These are phyloP conservation scores for Fusarium penzigii DNA, from an alignment of 2,329 filamentous ascomycete species.

Conservation along the genomic window DNA sequence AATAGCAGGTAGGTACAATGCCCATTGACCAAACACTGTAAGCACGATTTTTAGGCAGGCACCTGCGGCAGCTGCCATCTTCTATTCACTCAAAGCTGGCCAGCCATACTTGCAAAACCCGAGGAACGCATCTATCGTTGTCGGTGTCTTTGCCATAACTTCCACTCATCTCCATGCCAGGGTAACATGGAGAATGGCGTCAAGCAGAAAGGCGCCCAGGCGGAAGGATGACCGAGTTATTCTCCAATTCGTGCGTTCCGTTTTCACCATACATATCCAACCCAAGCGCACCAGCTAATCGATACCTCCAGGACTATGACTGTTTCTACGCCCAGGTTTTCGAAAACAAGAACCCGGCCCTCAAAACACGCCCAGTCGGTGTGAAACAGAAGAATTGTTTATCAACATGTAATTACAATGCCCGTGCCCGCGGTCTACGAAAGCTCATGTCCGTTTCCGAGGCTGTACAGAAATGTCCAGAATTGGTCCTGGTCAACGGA, in stretches of 20 bases:
- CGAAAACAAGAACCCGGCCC: constrained; percentile 73
- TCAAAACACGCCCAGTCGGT: constrained; percentile 75
- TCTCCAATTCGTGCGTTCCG: constrained; percentile 72
- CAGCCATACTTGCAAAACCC: no score
- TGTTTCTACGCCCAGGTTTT: constrained; percentile 95
- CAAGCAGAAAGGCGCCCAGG: constrained; percentile 37
- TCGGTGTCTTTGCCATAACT: constrained; percentile 1
- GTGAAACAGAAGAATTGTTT: constrained; percentile 93
- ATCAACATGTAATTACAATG: constrained; percentile 93
- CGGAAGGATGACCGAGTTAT: constrained; percentile 68
- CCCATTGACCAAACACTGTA: no score
- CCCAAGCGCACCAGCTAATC: constrained; percentile 10
- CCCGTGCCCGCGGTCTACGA: constrained; percentile 68
- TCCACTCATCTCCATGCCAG: constrained; percentile 1
- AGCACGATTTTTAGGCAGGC: no score
- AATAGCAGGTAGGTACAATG: no score
- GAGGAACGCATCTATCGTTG: no score
- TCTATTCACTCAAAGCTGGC: no score
- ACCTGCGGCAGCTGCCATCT: no score
- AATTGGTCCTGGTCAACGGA: constrained; percentile 81
- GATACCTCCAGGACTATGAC: constrained; percentile 65
- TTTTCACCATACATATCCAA: constrained; percentile 1
- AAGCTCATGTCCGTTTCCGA: constrained; percentile 88
- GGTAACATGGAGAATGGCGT: constrained; percentile 29
- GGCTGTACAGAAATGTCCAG: constrained; percentile 77